A percentile compares a stretch with the other conserved stretches of the same genome.
phyloP scores from a whole-genome alignment of 2,329 filamentous ascomycete genomes.

The Botrytis fragariae region DNA sequence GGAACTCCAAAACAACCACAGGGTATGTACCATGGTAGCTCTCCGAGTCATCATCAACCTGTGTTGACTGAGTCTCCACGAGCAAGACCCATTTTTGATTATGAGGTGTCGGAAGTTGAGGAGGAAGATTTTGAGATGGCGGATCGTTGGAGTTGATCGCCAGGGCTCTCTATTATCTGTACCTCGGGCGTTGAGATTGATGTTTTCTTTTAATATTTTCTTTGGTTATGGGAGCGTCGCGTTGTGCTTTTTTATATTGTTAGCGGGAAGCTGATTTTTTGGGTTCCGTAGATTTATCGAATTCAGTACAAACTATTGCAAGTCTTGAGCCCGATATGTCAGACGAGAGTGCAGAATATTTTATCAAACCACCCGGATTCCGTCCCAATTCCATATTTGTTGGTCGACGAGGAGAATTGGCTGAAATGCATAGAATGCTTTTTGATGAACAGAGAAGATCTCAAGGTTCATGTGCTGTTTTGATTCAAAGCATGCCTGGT shows the following conservation, averaged over 20 bases:
- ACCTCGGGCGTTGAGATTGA: neutral
- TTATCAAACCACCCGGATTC: conserved; percentile 54
- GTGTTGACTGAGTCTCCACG: conserved; percentile 25
- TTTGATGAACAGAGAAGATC: conserved; percentile 54
- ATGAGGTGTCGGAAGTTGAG: conserved; percentile 32
- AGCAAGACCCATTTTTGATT: conserved; percentile 26
- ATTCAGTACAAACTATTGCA: conserved; percentile 25
- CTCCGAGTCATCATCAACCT: conserved; percentile 17
- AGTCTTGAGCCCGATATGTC: conserved; percentile 31
- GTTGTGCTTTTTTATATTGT: conserved; percentile 20
- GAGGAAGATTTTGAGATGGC: conserved; percentile 34
- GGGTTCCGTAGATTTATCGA: conserved; percentile 36
- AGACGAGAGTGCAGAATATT: conserved; percentile 31
- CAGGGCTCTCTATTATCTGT: neutral
- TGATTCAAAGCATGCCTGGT: conserved; percentile 63
- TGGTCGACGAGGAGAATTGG: conserved; percentile 58
- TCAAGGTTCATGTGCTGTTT: conserved; percentile 59
- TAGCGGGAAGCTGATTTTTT: conserved; percentile 36
- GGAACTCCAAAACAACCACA: conserved; percentile 23
- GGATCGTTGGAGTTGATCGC: conserved; percentile 18
- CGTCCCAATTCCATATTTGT: conserved; percentile 62
- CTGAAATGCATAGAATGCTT: conserved; percentile 57
- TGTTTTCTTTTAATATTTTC: neutral
- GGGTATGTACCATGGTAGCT: conserved; percentile 27
- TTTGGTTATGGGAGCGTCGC: conserved; percentile 2